Evolutionary conservation across 176 grass and related monocot species (phyloP), one percentile per base, ranked within the genome.

Genomic region (Rhynchospora pubera): DNA sequence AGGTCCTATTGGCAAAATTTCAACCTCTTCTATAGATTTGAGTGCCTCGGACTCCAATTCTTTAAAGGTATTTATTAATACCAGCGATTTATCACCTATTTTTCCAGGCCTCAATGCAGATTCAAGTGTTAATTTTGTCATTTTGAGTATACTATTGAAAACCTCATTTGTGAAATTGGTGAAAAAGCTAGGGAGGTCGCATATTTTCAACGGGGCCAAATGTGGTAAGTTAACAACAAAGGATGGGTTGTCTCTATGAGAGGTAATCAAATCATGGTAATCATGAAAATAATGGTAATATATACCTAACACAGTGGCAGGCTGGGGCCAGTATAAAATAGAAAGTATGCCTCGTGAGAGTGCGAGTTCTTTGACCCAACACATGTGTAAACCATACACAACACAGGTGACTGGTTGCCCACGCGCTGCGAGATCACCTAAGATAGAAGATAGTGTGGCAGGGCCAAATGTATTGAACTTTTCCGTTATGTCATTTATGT

Each of bases 281-380:
- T 91, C 85, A 74, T 85, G 86, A 85, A 91, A 89, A 82, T 86
- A 93, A 72, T 82, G 88, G 83, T 93, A 86, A 85, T 92, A 91
- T 3, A 75, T 50, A 30, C 75, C 77, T 79, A 96, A 82, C 51
- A 85, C 82, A 18, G 85, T 57, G 15, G 91, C 86, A 1, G 88
- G 86, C 76, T 97, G 77, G 34, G 84, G 62, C 91, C 91, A 97
- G 42, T 77, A 91, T 9, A 87, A 63, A 45, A 80, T 77, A 0
- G 70, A 76, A 50, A 79, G 87, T 21, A 89, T 5, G 47, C 62
- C 87, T 13, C 12, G 60, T 23, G 50, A 46, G 12, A 87, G 64
- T 13, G 84, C 85, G 9, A 93, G 45, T 44, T 79, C 90, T 48
- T 48, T 47, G 3, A 73, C 88, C 85, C 88, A 91, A 0, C 47